Percentiles rank a stretch among this genome's conserved stretches.
phyloP scores from a whole-genome alignment of 2,329 filamentous ascomycete species.

The Phialophora verrucosa region DNA sequence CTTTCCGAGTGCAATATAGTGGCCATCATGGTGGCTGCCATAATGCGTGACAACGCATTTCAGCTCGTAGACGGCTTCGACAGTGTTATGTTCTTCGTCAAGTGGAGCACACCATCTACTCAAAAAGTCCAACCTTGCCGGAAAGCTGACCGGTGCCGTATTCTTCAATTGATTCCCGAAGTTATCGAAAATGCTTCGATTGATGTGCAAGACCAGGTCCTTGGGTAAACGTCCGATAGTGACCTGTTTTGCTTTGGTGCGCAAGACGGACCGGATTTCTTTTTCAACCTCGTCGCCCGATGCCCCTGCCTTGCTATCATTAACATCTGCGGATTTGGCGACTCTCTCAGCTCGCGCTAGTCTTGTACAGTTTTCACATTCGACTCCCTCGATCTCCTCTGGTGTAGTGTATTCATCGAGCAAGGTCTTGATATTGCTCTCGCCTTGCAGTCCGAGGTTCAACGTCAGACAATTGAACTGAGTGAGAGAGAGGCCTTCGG shows the following conservation, averaged over 20 bases:
- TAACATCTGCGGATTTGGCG: background rate
- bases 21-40: conserved; percentile 90
- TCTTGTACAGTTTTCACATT: conserved; percentile 86
- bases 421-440: conserved; percentile 76
- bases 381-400: conserved; percentile 85
- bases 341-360: conserved; percentile 12
- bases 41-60: conserved; percentile 86
- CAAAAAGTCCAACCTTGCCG: conserved; percentile 73
- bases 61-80: conserved; percentile 68
- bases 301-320: conserved; percentile 42
- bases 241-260: conserved; percentile 88
- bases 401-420: conserved; percentile 83
- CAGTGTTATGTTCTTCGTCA: conserved; percentile 49
- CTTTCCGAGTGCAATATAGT: conserved; percentile 90
- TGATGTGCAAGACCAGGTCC: conserved; percentile 84
- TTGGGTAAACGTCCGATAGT: conserved; percentile 82
- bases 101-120: conserved; percentile 63
- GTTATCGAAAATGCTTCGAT: conserved; percentile 89
- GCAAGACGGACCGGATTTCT: conserved; percentile 68
- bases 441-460: conserved; percentile 69
- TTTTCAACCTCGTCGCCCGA: conserved; percentile 35
- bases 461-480: conserved; percentile 94
- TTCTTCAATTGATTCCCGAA: conserved; percentile 81
- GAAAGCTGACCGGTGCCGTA: conserved; percentile 77
- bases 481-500: conserved; percentile 85